A percentile compares a stretch with the other conserved stretches of the same genome.
Conservation (phyloP, 2,329 filamentous ascomycete genomes). For the Apiospora koreana region DNA sequence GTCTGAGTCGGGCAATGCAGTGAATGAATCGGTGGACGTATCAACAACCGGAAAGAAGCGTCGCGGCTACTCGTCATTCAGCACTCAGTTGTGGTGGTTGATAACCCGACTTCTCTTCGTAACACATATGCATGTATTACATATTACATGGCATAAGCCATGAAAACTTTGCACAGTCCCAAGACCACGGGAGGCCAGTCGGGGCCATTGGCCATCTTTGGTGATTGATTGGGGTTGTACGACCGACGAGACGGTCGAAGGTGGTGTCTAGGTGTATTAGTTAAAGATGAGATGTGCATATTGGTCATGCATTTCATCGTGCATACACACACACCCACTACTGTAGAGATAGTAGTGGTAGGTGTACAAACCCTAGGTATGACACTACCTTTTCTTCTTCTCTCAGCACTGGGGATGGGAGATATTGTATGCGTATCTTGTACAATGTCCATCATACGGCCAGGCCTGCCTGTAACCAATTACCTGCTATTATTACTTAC, state of each 20-base stretch:
- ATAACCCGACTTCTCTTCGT: not conserved
- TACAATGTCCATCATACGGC: too few species aligned
- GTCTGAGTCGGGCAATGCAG: not conserved
- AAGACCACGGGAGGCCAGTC: not conserved
- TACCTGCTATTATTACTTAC: not conserved
- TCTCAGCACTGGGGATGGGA: too few species aligned
- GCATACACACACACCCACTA: not conserved
- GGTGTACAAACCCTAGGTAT: too few species aligned
- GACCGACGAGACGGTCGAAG: not conserved
- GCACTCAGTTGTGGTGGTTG: not conserved
- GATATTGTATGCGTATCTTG: too few species aligned
- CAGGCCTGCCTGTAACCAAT: not conserved
- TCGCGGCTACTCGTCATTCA: not conserved
- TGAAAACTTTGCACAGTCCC: constrained; percentile 4
- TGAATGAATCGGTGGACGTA: not conserved
- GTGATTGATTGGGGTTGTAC: not conserved
- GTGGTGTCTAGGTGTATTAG: not conserved
- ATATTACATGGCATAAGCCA: not conserved
- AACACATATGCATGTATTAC: too few species aligned
- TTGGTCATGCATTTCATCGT: constrained; percentile 8
- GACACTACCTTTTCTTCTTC: too few species aligned
- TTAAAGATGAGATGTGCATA: not conserved
- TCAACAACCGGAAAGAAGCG: not conserved
- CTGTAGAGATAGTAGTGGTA: not conserved
- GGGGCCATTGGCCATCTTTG: not conserved